Conservation (phyloP, 2,329 filamentous ascomycete genomes). For the Diaporthe sp. region DNA sequence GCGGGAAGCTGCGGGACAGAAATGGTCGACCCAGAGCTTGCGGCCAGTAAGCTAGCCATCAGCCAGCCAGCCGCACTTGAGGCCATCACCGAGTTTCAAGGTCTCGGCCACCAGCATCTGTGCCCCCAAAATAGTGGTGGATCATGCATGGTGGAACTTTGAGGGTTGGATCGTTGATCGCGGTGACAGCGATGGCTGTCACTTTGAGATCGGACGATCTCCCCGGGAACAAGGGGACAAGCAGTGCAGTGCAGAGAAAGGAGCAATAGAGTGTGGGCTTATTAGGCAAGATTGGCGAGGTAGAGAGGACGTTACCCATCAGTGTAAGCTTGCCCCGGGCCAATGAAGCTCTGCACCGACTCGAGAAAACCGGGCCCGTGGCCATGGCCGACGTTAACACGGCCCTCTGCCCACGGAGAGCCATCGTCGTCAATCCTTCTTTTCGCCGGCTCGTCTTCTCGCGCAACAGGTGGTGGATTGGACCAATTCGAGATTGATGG, state of each 20-base stretch:
- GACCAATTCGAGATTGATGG: neutral
- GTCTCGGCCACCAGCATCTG: neutral
- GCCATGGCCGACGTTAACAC: constrained; percentile 10
- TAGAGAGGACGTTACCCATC: constrained; percentile 16
- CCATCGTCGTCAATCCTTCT: constrained; percentile 22
- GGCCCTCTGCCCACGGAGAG: constrained; percentile 17
- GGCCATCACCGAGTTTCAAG: constrained; percentile 16
- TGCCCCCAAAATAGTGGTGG: constrained; percentile 14
- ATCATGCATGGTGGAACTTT: constrained; percentile 9
- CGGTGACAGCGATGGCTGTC: constrained; percentile 3
- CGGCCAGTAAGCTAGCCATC: neutral
- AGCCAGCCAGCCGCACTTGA: constrained; percentile 17
- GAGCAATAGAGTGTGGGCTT: constrained; percentile 17
- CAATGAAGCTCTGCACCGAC: constrained; percentile 18
- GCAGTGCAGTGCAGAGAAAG: constrained; percentile 5
- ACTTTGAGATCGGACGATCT: constrained; percentile 17
- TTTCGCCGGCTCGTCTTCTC: neutral
- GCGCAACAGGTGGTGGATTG: neutral
- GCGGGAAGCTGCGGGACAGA: constrained; percentile 8
- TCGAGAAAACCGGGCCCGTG: constrained; percentile 11
- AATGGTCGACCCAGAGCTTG: constrained; percentile 1
- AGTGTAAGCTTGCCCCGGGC: constrained; percentile 19
- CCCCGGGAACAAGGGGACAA: neutral
- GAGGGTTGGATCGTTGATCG: neutral
- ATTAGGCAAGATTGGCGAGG: neutral